These are phyloP conservation scores for Diaporthe velutina DNA, from an alignment of 2,329 filamentous ascomycete genomes.

Conservation along the genomic window DNA sequence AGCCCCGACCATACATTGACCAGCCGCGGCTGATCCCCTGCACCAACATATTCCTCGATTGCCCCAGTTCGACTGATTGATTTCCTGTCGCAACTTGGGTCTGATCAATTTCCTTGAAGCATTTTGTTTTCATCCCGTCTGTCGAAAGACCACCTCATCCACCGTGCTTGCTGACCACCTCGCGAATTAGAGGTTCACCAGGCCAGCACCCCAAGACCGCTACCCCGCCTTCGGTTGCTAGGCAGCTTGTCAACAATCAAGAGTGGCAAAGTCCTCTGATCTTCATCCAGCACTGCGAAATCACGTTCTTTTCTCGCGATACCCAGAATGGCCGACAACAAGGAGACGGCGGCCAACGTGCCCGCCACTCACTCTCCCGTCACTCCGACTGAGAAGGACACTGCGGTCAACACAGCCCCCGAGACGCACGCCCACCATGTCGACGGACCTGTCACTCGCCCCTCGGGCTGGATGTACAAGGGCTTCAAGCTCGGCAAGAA, in stretches of 20 bases:
- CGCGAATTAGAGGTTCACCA: not conserved
- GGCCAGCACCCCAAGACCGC: not conserved
- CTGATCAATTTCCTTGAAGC: not conserved
- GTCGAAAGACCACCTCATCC: not conserved
- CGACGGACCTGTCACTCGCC: constrained; percentile 48
- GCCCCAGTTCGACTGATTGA: constrained; percentile 4
- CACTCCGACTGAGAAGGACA: constrained; percentile 3
- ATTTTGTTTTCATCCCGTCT: not conserved
- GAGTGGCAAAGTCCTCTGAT: not conserved
- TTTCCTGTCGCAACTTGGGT: not conserved
- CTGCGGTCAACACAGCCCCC: not conserved
- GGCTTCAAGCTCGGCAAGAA: constrained; percentile 62
- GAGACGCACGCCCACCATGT: not conserved
- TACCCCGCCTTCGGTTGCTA: constrained; percentile 25
- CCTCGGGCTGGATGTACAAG: constrained; percentile 77
- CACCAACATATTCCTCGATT: not conserved
- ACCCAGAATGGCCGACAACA: constrained; percentile 33
- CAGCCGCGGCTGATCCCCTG: not conserved
- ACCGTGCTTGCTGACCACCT: constrained; percentile 3
- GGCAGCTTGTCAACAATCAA: constrained; percentile 21
- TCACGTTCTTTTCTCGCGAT: not conserved
- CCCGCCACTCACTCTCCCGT: not conserved
- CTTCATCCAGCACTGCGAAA: not conserved
- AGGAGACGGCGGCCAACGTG: constrained; percentile 29
- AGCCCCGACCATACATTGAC: not conserved